Base-by-base conservation (phyloP, 495 filamentous ascomycete species). In the Aspergillus bridgeri region DNA sequence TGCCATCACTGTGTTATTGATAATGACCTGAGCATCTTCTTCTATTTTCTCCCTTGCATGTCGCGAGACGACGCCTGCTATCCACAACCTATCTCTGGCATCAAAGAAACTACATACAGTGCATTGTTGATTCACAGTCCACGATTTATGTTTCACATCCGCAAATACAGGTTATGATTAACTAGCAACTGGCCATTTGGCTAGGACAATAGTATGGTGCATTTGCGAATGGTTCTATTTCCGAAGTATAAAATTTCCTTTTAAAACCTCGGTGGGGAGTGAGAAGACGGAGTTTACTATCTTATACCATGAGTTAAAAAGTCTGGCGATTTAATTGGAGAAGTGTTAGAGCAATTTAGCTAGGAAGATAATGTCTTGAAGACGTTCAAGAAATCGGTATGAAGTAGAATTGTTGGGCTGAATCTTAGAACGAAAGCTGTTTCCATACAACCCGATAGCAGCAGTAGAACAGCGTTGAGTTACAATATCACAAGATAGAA, bases 1-100 rank as follows among this genome's bases (percentile, higher is more conserved):
- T 54, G 56, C 60, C 49, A 51, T 71, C 64, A 67, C 61, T 60
- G 56, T 64, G 66, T 70, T 69, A 65, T 69, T 73, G 72, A 68
- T 64, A 66, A 65, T 61, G 60, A 73, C 61, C 71, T 66, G 56
- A 60, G 66, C 67, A 66, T 73, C 43, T 62, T 63, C 51, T 60
- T 56, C 57, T 62, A 38, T 38, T 38, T 66, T 65, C 57, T 62
- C 59, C 54, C 61, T 62, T 63, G 53, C 57, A 50, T 60, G 61
- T 64, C 63, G 60, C 62, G 50, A 67, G 63, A 59, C 61, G 64
- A 69, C 65, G 48, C 20, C 38, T 56, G 56, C 54, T 68, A 56
- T 38, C 49, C 62, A 58, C 63, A 56, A 23, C 50, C 54, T 56
- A 55, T 54, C 54, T 56, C 60, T 63, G 57, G 58, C 52, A 42